These are phyloP conservation scores for Astrephomene gubernaculifera DNA, from an alignment of 139 green algal genomes.

Conservation along the genomic window DNA sequence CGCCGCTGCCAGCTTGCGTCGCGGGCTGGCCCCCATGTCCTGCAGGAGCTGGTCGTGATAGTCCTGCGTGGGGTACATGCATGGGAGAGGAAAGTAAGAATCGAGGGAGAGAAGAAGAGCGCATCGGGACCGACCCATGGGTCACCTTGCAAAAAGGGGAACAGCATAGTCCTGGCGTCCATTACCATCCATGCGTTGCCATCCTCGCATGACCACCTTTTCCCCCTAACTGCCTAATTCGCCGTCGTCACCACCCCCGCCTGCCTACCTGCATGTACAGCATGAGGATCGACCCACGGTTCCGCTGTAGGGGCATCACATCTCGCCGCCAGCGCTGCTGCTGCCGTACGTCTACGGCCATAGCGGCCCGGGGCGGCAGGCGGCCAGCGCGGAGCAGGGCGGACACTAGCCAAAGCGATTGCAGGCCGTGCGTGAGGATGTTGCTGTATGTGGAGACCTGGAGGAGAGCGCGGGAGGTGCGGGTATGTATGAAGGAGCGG, in stretches of 20 bases:
- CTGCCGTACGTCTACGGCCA: conserved; percentile 30
- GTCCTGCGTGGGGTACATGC: too few relatives aligned
- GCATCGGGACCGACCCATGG: neutral
- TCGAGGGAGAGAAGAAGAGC: neutral
- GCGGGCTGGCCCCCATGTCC: neutral
- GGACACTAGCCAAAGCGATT: conserved; percentile 17
- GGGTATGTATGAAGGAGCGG: too few relatives aligned
- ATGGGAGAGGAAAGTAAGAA: neutral
- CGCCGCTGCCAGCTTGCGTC: conserved; percentile 12
- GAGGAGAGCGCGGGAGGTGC: too few relatives aligned
- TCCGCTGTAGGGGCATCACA: conserved; percentile 8
- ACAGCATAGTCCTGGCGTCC: too few relatives aligned
- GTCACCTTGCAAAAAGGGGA: too few relatives aligned
- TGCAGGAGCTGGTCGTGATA: neutral
- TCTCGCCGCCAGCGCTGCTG: conserved; percentile 28
- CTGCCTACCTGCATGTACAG: conserved; percentile 36
- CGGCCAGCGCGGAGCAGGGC: neutral
- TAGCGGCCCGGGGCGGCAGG: neutral
- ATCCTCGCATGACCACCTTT: neutral
- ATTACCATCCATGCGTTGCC: neutral
- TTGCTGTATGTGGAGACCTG: conserved; percentile 37
- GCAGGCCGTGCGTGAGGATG: conserved; percentile 32
- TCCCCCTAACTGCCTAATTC: neutral
- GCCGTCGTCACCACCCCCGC: neutral
- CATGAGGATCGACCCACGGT: conserved; percentile 24